Base-by-base conservation (phyloP, 2,329 filamentous ascomycete species). In the Botrytis cinerea region DNA sequence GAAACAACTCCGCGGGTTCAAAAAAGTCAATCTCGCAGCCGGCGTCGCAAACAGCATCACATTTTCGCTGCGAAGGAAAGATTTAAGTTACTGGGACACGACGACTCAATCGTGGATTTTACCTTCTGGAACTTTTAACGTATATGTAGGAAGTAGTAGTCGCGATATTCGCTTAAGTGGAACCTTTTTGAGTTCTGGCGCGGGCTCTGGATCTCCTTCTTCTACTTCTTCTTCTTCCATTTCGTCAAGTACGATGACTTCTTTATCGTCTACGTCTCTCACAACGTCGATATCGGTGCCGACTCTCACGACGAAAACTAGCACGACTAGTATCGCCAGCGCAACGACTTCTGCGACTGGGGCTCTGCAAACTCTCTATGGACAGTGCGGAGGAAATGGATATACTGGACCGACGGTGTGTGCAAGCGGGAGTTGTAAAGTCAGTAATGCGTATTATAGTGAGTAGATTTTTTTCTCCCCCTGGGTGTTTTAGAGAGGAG, bases 11-110 rank as follows among this genome's bases (percentile, higher is more conserved):
- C 85, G 90, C 1, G 90, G 91, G 6, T 92, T 92, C 74, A 84
- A 86, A 38, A 91, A 91, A 79, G 83, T 88, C 0, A 80, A 78
- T 2, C 78, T 92, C 16, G 77, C 79, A 1, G 83, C 86, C 0
- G 85, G 86, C 0, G 81, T 87, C 77, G 83, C 82, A 3, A 80
- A 82, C 2, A 81, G 81, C 0, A 79, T 88, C 5, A 82, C 77
- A 0, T 87, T 92, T 74, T 45, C 59, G 0, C 67, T 80, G 45
- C 74, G 77, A 54, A 76, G 77, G 46, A 78, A 79, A 67, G 78
- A 92, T 78, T 78, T 92, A 71, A 90, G 89, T 75, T 84, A 89
- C 3, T 92, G 90, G 90, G 88, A 92, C 78, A 86, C 88, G 6
- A 82, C 80, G 0, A 81, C 81, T 20, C 89, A 91, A 82, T 83